Conservation (phyloP, 2,329 filamentous ascomycete species). For the Fusarium nygamai region DNA sequence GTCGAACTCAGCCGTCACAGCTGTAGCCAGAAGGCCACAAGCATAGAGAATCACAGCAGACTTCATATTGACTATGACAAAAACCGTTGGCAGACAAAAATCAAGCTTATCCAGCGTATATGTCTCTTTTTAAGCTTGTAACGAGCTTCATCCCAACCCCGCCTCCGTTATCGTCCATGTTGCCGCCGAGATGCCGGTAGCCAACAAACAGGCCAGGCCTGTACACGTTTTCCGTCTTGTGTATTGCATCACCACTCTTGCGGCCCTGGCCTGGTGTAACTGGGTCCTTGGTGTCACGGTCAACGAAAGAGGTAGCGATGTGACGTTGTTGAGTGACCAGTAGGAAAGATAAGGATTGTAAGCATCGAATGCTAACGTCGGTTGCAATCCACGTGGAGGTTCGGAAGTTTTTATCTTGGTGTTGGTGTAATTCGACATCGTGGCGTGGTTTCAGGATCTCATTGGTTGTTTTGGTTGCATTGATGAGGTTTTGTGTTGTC, state of each 20-base stretch:
- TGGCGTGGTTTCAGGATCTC: neutral
- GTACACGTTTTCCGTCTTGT: constrained; percentile 25
- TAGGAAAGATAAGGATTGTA: constrained; percentile 12
- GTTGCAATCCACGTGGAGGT: constrained; percentile 16
- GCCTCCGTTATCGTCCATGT: neutral
- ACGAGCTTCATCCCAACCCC: neutral
- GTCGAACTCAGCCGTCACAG: constrained; percentile 26
- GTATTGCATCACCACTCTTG: constrained; percentile 17
- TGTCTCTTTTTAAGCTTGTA: constrained; percentile 11
- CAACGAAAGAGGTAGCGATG: constrained; percentile 25
- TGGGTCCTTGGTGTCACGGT: constrained; percentile 3
- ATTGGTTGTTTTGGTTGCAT: constrained; percentile 15
- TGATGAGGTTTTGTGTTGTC: neutral
- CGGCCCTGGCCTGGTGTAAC: neutral
- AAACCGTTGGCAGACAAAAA: neutral
- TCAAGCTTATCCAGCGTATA: neutral
- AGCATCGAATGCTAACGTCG: constrained; percentile 28
- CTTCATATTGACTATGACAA: constrained; percentile 11
- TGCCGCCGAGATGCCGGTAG: neutral
- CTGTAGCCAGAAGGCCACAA: constrained; percentile 6
- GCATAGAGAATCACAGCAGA: neutral
- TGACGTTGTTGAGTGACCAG: constrained; percentile 4
- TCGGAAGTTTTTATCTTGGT: neutral
- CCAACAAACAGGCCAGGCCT: constrained; percentile 13
- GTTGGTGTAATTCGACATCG: constrained; percentile 4